Base-by-base conservation (phyloP, 306 rosid species). In the Carpinus viminea region DNA sequence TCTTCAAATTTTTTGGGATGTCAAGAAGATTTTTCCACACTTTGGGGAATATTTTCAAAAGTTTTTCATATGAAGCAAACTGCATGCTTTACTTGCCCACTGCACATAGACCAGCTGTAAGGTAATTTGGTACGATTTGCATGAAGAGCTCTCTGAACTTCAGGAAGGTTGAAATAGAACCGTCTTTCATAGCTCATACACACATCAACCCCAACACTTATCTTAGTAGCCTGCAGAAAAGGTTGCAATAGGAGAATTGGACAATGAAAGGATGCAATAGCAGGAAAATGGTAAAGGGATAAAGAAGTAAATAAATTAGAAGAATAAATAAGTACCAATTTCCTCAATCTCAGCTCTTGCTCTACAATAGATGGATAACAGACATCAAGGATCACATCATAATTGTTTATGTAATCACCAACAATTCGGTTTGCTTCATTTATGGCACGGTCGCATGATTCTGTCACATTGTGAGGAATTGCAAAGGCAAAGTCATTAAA, bases 81-180 rank as follows among this genome's bases (percentile, higher is more conserved):
- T 36, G 50, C 48, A 4, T 70, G 74, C 51, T 38, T 43, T 28
- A 78, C 95, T 88, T 77, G 90, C 96, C 71, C 8, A 52, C 95
- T 94, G 47, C 98, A 94, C 95, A 92, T 89, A 51, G 88, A 76
- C 98, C 97, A 94, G 6, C 24, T 0, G 76, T 94, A 87, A 1
- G 90, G 93, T 28, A 94, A 83, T 51, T 80, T 89, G n/a, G 98
- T 94, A 21, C 97, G 93, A 74, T 94, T 94, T 28, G 98, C 98
- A 76, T 94, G 97, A 47, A 94, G 97, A 74, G 97, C 98, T 43
- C 85, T 87, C 78, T 94, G 98, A 89, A 94, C 97, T 73, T 94
- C 93, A 0, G 97, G 98, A 50, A 87, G 92, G 60, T 92, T 91
- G 57, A 94, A 83, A 82, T 94, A 94, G 31, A 83, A 81, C 12